Conservation (phyloP, 2,329 filamentous ascomycete species). For the Colletotrichum godetiae region DNA sequence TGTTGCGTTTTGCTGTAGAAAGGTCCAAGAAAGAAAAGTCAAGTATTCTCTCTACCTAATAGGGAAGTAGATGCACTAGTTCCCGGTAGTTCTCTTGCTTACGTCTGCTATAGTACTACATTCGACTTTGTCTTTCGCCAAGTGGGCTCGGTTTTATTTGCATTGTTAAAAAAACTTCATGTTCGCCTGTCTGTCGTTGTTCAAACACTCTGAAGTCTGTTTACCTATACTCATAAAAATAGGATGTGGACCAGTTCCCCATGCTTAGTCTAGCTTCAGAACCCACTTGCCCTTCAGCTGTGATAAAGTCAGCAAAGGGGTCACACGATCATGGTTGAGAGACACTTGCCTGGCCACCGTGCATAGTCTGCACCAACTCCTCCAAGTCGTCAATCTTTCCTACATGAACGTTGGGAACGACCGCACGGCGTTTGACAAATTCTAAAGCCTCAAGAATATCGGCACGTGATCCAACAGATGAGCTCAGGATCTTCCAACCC, state of each 20-base stretch:
- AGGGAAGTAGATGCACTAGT: too few species aligned
- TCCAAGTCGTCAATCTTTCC: constrained; percentile 40
- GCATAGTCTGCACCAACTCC: constrained; percentile 14
- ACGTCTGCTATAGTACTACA: too few species aligned
- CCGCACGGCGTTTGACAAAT: constrained; percentile 46
- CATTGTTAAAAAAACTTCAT: neutral
- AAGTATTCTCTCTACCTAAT: too few species aligned
- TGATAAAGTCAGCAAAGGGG: neutral
- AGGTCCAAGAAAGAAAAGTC: too few species aligned
- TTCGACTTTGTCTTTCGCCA: neutral
- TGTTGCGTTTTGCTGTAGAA: too few species aligned
- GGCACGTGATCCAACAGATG: constrained; percentile 48
- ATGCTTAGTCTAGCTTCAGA: constrained; percentile 5
- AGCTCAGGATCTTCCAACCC: constrained; percentile 49
- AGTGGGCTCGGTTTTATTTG: neutral
- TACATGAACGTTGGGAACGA: constrained; percentile 39
- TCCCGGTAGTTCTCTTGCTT: too few species aligned
- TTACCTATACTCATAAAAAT: neutral
- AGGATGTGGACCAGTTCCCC: too few species aligned
- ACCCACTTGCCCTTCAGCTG: constrained; percentile 30
- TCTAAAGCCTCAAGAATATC: constrained; percentile 55
- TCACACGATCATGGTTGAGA: too few species aligned
- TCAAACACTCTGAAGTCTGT: neutral
- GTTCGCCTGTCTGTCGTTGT: neutral
- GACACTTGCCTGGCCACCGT: constrained; percentile 1